Conservation (phyloP, 495 filamentous ascomycete species). For the Extremus antarcticus region DNA sequence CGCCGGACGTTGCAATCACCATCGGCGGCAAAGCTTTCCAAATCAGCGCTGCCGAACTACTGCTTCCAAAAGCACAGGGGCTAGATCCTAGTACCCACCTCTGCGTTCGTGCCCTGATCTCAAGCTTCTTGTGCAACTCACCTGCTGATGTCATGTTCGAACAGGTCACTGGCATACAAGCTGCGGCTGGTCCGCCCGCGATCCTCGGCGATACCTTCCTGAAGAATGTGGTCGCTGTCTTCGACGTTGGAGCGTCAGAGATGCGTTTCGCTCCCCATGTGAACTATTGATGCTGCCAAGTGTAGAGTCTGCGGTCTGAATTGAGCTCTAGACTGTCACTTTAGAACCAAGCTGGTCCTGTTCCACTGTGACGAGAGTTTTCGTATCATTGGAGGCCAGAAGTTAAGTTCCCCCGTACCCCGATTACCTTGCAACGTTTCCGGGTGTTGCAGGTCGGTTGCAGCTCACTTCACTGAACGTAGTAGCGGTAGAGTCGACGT, state of each 20-base stretch:
- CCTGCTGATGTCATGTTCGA: not conserved
- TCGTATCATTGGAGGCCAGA: too few relatives aligned
- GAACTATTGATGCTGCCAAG: too few relatives aligned
- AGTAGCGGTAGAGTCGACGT: too few relatives aligned
- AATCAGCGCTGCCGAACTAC: slow-evolving; percentile 45
- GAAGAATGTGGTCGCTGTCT: slow-evolving; percentile 52
- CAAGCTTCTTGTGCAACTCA: not conserved
- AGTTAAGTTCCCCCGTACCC: too few relatives aligned
- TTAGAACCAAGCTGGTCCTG: too few relatives aligned
- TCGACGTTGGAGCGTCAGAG: slow-evolving; percentile 46
- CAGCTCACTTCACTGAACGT: too few relatives aligned
- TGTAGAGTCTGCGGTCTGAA: too few relatives aligned
- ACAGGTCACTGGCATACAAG: slow-evolving; percentile 5
- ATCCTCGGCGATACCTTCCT: slow-evolving; percentile 53
- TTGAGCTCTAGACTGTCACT: too few relatives aligned
- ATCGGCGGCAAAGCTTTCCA: slow-evolving; percentile 41
- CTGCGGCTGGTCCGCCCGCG: slow-evolving; percentile 4
- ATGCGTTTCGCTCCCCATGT: slow-evolving; percentile 36
- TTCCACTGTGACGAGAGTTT: too few relatives aligned
- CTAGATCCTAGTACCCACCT: slow-evolving; percentile 5
- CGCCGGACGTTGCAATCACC: slow-evolving; percentile 42
- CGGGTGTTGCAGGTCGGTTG: too few relatives aligned
- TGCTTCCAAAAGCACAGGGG: slow-evolving; percentile 29
- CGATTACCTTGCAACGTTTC: too few relatives aligned
- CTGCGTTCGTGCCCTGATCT: slow-evolving; percentile 6